Base-by-base conservation (phyloP, 306 rosid genomes). In the Begonia peltatifolia region DNA sequence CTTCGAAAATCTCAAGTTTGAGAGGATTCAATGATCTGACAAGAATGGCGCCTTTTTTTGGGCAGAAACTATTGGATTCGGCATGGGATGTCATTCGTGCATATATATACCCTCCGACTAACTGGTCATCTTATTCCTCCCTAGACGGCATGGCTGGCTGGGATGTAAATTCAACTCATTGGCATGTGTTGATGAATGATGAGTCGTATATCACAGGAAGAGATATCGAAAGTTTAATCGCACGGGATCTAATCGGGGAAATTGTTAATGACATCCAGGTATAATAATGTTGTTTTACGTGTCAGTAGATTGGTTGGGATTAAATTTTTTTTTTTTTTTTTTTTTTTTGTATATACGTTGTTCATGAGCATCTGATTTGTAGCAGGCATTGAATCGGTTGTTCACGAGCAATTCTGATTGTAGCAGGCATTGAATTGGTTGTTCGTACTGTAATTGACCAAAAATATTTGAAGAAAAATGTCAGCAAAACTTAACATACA, bases 171-270 rank as follows among this genome's bases (percentile, higher is more conserved):
- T 65, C 79, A 47, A 53, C 58, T 4, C 83, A 75, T 12, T 92
- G 96, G 94, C 64, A 77, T 3, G 68, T 66, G 52, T 38, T 68
- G 67, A 57, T 66, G 63, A 69, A 79, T 9, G 87, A 77, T 11
- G 93, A 81, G 49, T 14, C 77, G 59, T 70, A 62, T 46, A 43
- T 43, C 20, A 14, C 80, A 42, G 96, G 73, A 70, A 74, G 84
- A 60, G 96, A 74, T 52, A 58, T 92, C 56, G 89, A 73, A 72
- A 67, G 60, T 61, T 68, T 75, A 57, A 76, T 92, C 57, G 71
- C 81, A 61, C 68, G 68, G 64, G 96, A 83, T 64, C 66, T 92
- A 61, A 65, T 92, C 55, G 76, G 72, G 56, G 99, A 87, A 62
- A 63, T 87, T 62, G 71, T 76, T 58, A 56, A 68, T 74, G 87